Conservation (phyloP, 1,284 basidiomycete species). For the Psilocybe mexicana region DNA sequence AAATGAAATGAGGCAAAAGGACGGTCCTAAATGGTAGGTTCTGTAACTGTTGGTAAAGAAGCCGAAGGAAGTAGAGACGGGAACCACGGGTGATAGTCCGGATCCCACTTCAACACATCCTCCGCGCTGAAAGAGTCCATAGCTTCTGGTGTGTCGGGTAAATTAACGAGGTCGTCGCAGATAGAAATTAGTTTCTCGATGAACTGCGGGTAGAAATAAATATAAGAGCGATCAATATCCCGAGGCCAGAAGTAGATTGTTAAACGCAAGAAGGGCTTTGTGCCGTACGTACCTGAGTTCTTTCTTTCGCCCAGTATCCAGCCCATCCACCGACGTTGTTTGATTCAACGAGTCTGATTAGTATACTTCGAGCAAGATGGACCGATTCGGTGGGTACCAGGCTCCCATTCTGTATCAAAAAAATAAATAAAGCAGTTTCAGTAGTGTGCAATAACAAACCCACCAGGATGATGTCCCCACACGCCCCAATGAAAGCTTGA, state of each 20-base stretch:
- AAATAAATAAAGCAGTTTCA: neutral
- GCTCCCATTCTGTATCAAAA: conserved; percentile 29
- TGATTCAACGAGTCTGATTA: conserved; percentile 32
- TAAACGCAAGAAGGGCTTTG: too few species aligned
- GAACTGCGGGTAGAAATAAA: conserved; percentile 21
- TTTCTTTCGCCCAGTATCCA: conserved; percentile 23
- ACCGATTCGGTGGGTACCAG: conserved; percentile 40
- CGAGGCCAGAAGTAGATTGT: neutral
- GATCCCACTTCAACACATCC: conserved; percentile 31
- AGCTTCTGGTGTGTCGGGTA: conserved; percentile 27
- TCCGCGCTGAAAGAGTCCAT: conserved; percentile 29
- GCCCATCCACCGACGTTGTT: conserved; percentile 35
- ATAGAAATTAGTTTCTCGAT: conserved; percentile 24
- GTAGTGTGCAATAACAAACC: neutral
- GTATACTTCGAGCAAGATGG: conserved; percentile 39
- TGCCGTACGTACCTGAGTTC: conserved; percentile 23
- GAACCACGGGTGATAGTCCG: conserved; percentile 33
- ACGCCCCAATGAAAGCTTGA: conserved; percentile 40
- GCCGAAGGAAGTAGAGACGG: conserved; percentile 21
- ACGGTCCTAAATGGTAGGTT: neutral
- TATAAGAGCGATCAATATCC: neutral
- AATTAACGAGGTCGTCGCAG: conserved; percentile 27
- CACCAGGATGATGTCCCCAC: conserved; percentile 38
- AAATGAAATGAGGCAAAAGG: neutral
- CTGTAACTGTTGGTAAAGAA: too few species aligned